A percentile compares a stretch with the other conserved stretches of the same genome.
These are phyloP conservation scores for Amborella trichopoda DNA, from an alignment of 164 flowering plant genomes.

Conservation along the genomic window DNA sequence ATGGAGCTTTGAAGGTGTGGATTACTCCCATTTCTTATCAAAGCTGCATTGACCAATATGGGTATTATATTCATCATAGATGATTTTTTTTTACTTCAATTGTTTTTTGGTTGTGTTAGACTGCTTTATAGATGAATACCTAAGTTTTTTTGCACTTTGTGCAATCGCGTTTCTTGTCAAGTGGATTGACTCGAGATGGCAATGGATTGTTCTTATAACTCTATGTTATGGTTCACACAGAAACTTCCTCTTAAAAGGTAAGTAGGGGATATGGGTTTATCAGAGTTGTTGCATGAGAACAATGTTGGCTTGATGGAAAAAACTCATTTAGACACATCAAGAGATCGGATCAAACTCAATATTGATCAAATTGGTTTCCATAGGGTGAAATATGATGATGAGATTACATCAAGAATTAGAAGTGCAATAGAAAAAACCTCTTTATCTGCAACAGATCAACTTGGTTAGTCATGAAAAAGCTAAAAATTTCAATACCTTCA, in stretches of 20 bases:
- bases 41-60: too few relatives aligned
- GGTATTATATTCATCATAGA: too few relatives aligned
- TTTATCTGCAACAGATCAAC: conserved; percentile 71
- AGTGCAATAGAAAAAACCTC: conserved; percentile 55
- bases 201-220: conserved; percentile 93
- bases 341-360: conserved; percentile 88
- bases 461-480: conserved; percentile 64
- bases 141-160: not conserved
- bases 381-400: conserved; percentile 91
- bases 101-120: too few relatives aligned
- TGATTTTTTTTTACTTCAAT: too few relatives aligned
- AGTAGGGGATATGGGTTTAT: too few relatives aligned
- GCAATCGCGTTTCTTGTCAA: conserved; percentile 77
- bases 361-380: conserved; percentile 89
- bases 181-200: conserved; percentile 70
- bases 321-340: too few relatives aligned
- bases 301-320: too few relatives aligned
- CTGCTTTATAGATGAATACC: too few relatives aligned
- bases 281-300: too few relatives aligned
- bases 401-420: conserved; percentile 58
- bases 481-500: too few relatives aligned
- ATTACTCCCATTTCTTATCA: too few relatives aligned
- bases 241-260: conserved; percentile 25
- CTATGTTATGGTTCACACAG: conserved; percentile 73
- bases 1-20: too few relatives aligned